These are phyloP conservation scores for Amanita subjunquillea DNA, from an alignment of 768 basidiomycete species.

Conservation along the genomic window DNA sequence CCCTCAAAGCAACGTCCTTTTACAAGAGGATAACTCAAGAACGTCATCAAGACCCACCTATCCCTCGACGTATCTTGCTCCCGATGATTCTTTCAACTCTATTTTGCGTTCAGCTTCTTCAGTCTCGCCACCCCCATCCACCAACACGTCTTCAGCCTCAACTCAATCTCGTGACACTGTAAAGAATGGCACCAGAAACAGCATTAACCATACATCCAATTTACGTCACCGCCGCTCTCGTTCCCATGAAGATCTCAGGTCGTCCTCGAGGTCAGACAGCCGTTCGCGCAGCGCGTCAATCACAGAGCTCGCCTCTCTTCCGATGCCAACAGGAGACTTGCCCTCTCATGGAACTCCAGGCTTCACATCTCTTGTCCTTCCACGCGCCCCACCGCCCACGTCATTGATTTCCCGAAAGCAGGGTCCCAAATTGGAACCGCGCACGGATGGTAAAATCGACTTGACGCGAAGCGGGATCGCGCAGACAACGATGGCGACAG, in stretches of 20 bases:
- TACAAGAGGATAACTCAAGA: background rate
- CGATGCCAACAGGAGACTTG: constrained; percentile 19
- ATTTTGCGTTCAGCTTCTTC: background rate
- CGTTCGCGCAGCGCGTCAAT: constrained; percentile 1
- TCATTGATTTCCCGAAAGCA: constrained; percentile 8
- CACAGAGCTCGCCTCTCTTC: constrained; percentile 7
- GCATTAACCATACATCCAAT: background rate
- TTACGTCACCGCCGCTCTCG: constrained; percentile 9
- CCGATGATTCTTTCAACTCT: background rate
- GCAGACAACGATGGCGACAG: constrained; percentile 82
- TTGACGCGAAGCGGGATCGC: constrained; percentile 69
- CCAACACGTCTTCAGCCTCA: constrained; percentile 1
- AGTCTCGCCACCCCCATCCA: background rate
- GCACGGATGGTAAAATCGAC: constrained; percentile 49
- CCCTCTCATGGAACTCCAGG: constrained; percentile 51
- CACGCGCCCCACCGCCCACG: constrained; percentile 32
- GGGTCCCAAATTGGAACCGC: constrained; percentile 8
- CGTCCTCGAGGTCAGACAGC: background rate
- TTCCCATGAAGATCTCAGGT: constrained; percentile 12
- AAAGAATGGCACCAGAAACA: constrained; percentile 2
- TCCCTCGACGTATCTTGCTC: background rate
- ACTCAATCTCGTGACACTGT: constrained; percentile 5
- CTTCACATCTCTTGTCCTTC: constrained; percentile 43
- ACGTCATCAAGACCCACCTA: background rate
- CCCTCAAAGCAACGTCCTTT: constrained; percentile 3